A percentile compares a stretch with the other conserved stretches of the same genome.
Evolutionary conservation across 495 filamentous ascomycete species (phyloP).

Genomic region (Aspergillus conjunctus): DNA sequence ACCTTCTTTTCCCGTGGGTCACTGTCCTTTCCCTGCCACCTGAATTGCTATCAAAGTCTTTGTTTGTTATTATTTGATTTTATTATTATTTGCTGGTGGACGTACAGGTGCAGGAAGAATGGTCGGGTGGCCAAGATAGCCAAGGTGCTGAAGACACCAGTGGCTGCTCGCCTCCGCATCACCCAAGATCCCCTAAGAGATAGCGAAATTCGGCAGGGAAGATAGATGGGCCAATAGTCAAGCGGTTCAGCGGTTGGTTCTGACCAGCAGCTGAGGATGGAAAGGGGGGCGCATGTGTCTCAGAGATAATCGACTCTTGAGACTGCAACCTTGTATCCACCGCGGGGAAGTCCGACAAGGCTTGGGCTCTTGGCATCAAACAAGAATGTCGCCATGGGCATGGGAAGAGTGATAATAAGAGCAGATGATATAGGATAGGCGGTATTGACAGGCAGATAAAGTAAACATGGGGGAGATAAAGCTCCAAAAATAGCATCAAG

Average conservation of each 20-base stretch:
- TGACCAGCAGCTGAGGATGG: slow-evolving; percentile 3
- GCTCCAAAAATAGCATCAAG: not conserved
- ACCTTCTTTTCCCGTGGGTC: not conserved
- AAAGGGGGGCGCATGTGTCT: not conserved
- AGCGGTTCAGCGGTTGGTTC: slow-evolving; percentile 1
- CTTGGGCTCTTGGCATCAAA: slow-evolving; percentile 14
- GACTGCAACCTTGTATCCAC: slow-evolving; percentile 16
- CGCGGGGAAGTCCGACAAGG: slow-evolving; percentile 14
- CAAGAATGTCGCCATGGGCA: slow-evolving; percentile 1
- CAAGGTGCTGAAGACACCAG: slow-evolving; percentile 6
- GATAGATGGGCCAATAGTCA: slow-evolving; percentile 13
- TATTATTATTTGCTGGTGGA: not conserved
- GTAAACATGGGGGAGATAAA: not conserved
- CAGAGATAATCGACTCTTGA: slow-evolving; percentile 13
- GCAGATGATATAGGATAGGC: not conserved
- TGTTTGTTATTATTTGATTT: not conserved
- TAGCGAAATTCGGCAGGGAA: slow-evolving; percentile 10
- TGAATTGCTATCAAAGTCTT: slow-evolving; percentile 6
- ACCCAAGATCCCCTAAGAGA: slow-evolving; percentile 11
- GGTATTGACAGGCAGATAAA: not conserved
- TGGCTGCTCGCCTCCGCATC: slow-evolving; percentile 3
- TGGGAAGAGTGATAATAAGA: not conserved
- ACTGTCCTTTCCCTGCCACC: not conserved
- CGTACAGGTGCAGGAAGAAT: slow-evolving; percentile 4
- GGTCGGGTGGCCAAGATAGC: slow-evolving; percentile 12